phyloP scores from a whole-genome alignment of 768 basidiomycete species.

The Podaxis mareebaensis region DNA sequence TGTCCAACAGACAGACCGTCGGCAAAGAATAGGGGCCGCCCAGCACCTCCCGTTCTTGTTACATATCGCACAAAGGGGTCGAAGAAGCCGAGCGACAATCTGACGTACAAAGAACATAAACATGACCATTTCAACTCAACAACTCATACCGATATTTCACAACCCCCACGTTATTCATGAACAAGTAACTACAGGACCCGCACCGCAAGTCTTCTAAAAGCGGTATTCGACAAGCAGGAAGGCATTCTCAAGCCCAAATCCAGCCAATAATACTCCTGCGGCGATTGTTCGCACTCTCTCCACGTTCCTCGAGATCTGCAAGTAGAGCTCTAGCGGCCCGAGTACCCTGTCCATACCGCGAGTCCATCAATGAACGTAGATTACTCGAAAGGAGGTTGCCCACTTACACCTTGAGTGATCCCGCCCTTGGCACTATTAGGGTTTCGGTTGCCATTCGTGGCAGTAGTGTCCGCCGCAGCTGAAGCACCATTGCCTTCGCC shows the following conservation, averaged over 20 bases:
- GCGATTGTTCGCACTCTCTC: conserved; percentile 23
- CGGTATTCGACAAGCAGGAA: neutral
- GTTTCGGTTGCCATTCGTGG: neutral
- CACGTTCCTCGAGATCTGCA: conserved; percentile 27
- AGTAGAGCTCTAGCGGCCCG: conserved; percentile 39
- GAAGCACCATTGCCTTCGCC: neutral
- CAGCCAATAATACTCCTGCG: conserved; percentile 29
- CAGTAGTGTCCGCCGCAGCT: neutral
- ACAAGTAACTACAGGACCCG: neutral
- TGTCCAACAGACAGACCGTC: neutral
- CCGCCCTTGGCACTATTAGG: neutral
- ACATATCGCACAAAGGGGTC: neutral
- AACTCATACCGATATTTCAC: neutral
- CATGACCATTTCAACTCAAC: neutral
- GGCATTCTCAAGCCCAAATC: conserved; percentile 29
- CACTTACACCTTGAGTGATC: conserved; percentile 16
- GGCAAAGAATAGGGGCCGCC: neutral
- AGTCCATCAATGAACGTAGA: neutral
- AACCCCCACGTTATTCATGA: neutral
- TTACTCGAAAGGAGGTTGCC: neutral
- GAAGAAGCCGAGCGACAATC: neutral
- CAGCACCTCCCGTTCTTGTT: neutral
- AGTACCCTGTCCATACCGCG: conserved; percentile 30
- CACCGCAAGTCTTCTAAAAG: neutral
- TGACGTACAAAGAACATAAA: conserved; percentile 7